phyloP scores from a whole-genome alignment of 2,329 filamentous ascomycete species.

The Diaporthe amygdali region DNA sequence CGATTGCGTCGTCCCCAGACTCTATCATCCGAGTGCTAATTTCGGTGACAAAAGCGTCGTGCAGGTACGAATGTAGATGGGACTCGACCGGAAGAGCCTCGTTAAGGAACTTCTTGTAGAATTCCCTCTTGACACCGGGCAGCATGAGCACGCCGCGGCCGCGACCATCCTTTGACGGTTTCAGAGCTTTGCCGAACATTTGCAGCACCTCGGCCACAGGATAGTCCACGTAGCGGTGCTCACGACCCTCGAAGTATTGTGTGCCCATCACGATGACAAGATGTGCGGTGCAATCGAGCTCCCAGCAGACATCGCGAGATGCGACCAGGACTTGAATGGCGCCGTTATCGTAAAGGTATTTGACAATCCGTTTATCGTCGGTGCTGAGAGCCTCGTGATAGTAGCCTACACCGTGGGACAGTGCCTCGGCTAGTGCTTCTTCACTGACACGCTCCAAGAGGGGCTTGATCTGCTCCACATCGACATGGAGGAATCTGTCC shows the following conservation, averaged over 20 bases:
- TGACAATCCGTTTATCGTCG: slow-evolving; percentile 92
- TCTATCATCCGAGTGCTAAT: slow-evolving; percentile 95
- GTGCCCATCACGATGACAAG: slow-evolving; percentile 97
- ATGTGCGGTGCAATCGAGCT: slow-evolving; percentile 85
- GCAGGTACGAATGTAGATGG: slow-evolving; percentile 87
- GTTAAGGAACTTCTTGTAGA: slow-evolving; percentile 98
- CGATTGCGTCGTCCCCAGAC: slow-evolving; percentile 94
- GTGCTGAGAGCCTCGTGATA: slow-evolving; percentile 92
- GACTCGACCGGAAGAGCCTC: slow-evolving; percentile 96
- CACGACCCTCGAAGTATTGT: slow-evolving; percentile 94
- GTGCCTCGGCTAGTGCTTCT: slow-evolving; percentile 82
- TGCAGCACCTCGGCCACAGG: slow-evolving; percentile 92
- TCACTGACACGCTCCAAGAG: slow-evolving; percentile 86
- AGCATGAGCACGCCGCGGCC: slow-evolving; percentile 96
- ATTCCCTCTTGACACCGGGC: slow-evolving; percentile 90
- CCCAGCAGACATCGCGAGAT: slow-evolving; percentile 92
- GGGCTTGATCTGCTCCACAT: slow-evolving; percentile 80
- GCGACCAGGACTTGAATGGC: slow-evolving; percentile 84
- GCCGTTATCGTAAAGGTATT: slow-evolving; percentile 87
- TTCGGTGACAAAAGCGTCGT: slow-evolving; percentile 96
- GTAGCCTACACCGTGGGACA: slow-evolving; percentile 94
- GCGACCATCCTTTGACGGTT: slow-evolving; percentile 77
- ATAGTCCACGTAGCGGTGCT: slow-evolving; percentile 97
- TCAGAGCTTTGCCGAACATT: slow-evolving; percentile 95
- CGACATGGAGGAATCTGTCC: slow-evolving; percentile 88